Evolutionary conservation across 768 basidiomycete genomes (phyloP).

Genomic region (Fomitopsis pulvina): DNA sequence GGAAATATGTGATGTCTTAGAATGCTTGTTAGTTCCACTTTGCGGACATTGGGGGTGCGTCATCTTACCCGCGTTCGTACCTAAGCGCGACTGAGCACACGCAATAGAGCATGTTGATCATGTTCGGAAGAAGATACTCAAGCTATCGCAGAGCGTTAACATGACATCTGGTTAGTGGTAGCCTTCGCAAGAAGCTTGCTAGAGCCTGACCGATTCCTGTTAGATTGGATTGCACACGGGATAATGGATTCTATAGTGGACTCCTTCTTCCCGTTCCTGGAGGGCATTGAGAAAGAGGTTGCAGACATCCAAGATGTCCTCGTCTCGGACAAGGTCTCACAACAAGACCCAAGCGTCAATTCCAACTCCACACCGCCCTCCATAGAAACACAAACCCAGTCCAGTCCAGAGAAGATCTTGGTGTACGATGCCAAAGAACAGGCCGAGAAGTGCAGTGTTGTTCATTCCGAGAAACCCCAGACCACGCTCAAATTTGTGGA

Average conservation of each 20-base stretch:
- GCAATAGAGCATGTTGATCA: slow-evolving; percentile 67
- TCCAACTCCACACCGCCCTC: background rate
- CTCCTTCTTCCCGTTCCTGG: slow-evolving; percentile 82
- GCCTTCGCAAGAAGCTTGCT: background rate
- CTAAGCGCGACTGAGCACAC: background rate
- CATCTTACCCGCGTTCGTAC: background rate
- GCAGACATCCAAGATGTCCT: slow-evolving; percentile 71
- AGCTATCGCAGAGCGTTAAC: slow-evolving; percentile 52
- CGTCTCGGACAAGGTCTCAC: slow-evolving; percentile 26
- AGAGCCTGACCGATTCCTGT: background rate
- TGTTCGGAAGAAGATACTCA: slow-evolving; percentile 63
- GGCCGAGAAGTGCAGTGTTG: background rate
- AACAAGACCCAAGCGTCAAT: background rate
- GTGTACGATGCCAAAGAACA: background rate
- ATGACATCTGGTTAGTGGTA: slow-evolving; percentile 62
- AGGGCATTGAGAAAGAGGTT: slow-evolving; percentile 77
- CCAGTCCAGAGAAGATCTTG: background rate
- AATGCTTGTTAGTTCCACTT: slow-evolving; percentile 68
- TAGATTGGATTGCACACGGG: slow-evolving; percentile 93
- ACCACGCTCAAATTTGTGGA: background rate
- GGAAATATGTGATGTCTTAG: background rate
- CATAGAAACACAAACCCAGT: background rate
- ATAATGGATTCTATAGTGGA: slow-evolving; percentile 92
- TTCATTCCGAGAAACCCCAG: background rate
- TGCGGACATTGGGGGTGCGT: slow-evolving; percentile 65